These are phyloP conservation scores for Forsythia viridissima DNA, from an alignment of 257 asterid genomes.

Conservation along the genomic window DNA sequence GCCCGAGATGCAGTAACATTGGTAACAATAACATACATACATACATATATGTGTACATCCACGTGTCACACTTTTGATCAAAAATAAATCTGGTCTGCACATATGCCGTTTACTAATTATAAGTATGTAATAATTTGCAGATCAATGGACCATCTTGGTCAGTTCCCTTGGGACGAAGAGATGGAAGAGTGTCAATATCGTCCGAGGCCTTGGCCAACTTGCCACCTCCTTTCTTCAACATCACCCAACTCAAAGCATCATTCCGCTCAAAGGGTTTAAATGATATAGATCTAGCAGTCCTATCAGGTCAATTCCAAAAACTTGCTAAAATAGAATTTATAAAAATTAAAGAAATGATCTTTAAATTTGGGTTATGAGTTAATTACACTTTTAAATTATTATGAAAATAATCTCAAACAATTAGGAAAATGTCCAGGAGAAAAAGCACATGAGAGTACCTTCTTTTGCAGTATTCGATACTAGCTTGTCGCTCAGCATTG, in stretches of 20 bases:
- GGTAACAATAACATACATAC: constrained; percentile 20
- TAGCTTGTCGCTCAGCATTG: no score
- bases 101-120: background rate
- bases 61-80: background rate
- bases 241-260: constrained; percentile 25
- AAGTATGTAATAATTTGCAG: constrained; percentile 19
- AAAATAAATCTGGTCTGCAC: no score
- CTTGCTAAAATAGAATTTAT: background rate
- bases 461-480: background rate
- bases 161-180: constrained; percentile 74
- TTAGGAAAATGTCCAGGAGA: no score
- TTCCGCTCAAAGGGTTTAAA: constrained; percentile 28
- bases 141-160: constrained; percentile 66
- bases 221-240: constrained; percentile 26
- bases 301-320: constrained; percentile 26
- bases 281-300: constrained; percentile 31
- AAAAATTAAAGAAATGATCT: no score
- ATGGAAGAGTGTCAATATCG: constrained; percentile 57
- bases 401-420: no score
- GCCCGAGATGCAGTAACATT: constrained; percentile 59
- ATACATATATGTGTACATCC: no score
- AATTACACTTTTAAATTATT: no score
- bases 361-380: no score
- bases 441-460: background rate
- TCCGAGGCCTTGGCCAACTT: constrained; percentile 39